phyloP scores from a whole-genome alignment of 768 basidiomycete genomes.

The Psilocybe cyanescens region DNA sequence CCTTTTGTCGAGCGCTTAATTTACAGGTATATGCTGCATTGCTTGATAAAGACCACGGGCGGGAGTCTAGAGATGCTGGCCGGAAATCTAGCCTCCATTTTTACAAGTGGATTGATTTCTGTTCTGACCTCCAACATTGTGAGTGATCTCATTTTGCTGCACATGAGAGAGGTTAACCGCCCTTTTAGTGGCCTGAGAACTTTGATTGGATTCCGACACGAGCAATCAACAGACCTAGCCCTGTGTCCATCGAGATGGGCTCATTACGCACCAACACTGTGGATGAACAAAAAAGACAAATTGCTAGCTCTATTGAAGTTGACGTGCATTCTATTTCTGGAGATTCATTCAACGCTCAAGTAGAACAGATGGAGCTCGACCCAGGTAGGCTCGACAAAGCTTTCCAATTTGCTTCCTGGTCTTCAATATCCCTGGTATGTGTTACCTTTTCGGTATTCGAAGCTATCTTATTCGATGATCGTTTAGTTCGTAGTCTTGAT shows the following conservation, averaged over 20 bases:
- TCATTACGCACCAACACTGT: constrained; percentile 15
- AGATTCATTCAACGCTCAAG: constrained; percentile 38
- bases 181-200: constrained; percentile 70
- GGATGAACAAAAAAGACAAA: background rate
- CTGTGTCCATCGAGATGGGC: constrained; percentile 13
- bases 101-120: constrained; percentile 78
- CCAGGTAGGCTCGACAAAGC: constrained; percentile 69
- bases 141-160: constrained; percentile 24
- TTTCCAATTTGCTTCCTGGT: constrained; percentile 80
- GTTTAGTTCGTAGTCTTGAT: constrained; percentile 63
- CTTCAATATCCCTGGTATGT: constrained; percentile 68
- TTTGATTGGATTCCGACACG: constrained; percentile 84
- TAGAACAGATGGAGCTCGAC: constrained; percentile 64
- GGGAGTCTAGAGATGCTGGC: constrained; percentile 68
- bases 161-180: background rate
- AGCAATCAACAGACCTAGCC: constrained; percentile 59
- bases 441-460: background rate
- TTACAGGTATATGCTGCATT: background rate
- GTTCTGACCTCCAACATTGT: constrained; percentile 66
- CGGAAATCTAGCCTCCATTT: constrained; percentile 86
- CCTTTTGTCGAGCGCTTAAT: background rate
- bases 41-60: background rate
- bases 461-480: background rate
- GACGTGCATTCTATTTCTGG: constrained; percentile 22
- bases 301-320: background rate